A percentile compares a stretch with the other conserved stretches of the same genome.
Evolutionary conservation across 495 filamentous ascomycete species (phyloP).

Genomic region (Penicillium dipodomyicola): DNA sequence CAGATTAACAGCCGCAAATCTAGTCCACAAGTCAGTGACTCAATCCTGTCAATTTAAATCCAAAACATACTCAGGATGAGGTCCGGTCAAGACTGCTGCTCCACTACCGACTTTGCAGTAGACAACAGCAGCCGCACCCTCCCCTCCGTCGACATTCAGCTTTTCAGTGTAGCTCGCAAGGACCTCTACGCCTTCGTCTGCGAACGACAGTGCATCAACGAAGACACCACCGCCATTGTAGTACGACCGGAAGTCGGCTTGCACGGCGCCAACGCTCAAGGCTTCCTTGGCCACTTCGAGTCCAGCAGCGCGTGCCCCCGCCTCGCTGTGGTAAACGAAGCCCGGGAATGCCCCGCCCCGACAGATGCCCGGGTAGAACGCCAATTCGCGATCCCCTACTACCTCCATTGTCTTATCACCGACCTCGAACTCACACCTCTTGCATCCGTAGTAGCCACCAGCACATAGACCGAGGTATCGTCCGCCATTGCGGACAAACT

Average conservation of each 20-base stretch:
- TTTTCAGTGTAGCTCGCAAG: slow-evolving; percentile 76
- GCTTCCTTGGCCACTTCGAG: slow-evolving; percentile 62
- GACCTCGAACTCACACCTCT: slow-evolving; percentile 85
- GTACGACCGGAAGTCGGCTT: slow-evolving; percentile 69
- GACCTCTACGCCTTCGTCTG: slow-evolving; percentile 68
- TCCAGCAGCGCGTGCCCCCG: slow-evolving; percentile 70
- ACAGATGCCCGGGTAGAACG: slow-evolving; percentile 84
- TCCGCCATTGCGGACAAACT: slow-evolving; percentile 85
- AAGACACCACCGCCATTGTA: slow-evolving; percentile 98
- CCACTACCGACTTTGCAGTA: slow-evolving; percentile 89
- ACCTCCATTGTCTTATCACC: slow-evolving; percentile 81
- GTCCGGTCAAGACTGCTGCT: slow-evolving; percentile 73
- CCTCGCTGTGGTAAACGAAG: slow-evolving; percentile 89
- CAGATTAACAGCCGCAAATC: slow-evolving; percentile 81
- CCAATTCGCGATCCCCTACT: slow-evolving; percentile 78
- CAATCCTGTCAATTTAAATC: background rate
- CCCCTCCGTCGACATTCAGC: slow-evolving; percentile 74
- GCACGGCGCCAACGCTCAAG: slow-evolving; percentile 55
- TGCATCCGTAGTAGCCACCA: slow-evolving; percentile 85
- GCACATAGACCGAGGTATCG: slow-evolving; percentile 89
- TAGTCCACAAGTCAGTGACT: slow-evolving; percentile 35
- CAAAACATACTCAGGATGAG: slow-evolving; percentile 83
- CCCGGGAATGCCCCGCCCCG: slow-evolving; percentile 85
- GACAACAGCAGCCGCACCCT: slow-evolving; percentile 71
- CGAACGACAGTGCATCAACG: slow-evolving; percentile 66